These are phyloP conservation scores for Sambucus nigra DNA, from an alignment of 129 eudicot species.

Conservation along the genomic window DNA sequence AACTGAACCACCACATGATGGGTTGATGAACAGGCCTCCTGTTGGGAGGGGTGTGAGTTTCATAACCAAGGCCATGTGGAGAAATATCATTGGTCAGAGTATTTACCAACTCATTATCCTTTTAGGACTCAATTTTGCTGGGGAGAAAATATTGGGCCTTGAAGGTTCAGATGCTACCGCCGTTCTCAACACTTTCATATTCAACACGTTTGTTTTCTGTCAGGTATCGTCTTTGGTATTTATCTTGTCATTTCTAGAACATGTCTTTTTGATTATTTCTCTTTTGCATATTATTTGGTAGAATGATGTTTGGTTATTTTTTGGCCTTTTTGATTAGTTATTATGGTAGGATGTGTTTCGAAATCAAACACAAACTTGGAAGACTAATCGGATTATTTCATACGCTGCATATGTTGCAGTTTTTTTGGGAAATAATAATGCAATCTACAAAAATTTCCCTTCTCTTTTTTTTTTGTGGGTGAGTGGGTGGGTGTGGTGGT, in stretches of 20 bases:
- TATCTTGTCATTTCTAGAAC: no score
- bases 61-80: constrained; percentile 85
- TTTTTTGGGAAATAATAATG: no score
- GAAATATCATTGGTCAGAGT: constrained; percentile 79
- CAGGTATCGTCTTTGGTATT: constrained; percentile 39
- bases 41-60: constrained; percentile 51
- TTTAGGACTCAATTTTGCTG: constrained; percentile 53
- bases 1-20: constrained; percentile 82
- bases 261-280: no score
- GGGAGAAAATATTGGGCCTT: constrained; percentile 47
- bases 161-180: constrained; percentile 49
- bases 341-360: no score
- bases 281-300: neutral
- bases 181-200: constrained; percentile 67
- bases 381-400: no score
- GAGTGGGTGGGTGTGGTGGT: no score
- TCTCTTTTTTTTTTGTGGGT: no score
- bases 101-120: constrained; percentile 71
- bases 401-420: no score
- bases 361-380: no score
- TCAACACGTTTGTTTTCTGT: constrained; percentile 93
- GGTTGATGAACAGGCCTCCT: constrained; percentile 72
- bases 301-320: no score
- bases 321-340: no score
- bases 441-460: no score